Evolutionary conservation across 345 rosid species (phyloP), one percentile per base, ranked within the genome.

Genomic region (Carallia brachiata): DNA sequence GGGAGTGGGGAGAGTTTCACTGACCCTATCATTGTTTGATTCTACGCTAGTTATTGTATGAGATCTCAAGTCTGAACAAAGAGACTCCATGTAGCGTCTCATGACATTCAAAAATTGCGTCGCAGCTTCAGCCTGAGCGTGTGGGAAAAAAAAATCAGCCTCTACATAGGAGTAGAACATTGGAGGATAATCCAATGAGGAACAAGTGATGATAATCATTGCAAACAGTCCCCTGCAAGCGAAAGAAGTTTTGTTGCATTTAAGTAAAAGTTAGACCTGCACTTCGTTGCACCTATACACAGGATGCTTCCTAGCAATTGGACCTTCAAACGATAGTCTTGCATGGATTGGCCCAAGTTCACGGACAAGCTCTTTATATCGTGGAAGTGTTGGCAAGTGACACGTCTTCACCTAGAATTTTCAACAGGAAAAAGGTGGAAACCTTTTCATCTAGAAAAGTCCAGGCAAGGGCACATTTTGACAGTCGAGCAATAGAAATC

Each of bases 11-110:
- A 47, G 34, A 56, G 72, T 53, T 36, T 55, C 55, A 40, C 87
- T 81, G 19, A 89, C 99, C 93, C 99, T 86, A 83, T 95, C 99
- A 58, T 84, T 75, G 82, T 89, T 84, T 75, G 99, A 87, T 77
- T 95, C 97, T 74, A 95, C 99, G 72, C 84, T 92, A 61, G 99
- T 95, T 83, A 95, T 95, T 39, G 97, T 83, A 69, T 90, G 95
- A 67, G 89, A 85, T 68, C 87, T 89, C 80, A 95, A 73, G 73
- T 92, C 88, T 30, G 89, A 80, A 82, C 97, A 92, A 73, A 95
- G 83, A 9, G 97, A 95, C 78, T 92, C 97, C 85, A 90, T 65
- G 79, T 91, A 92, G 73, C 74, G 78, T 75, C 87, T 83, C 92
- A 92, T 84, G 69, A 87, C 82, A n/a, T 73, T 74, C 88, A 92